Evolutionary conservation across 2,329 filamentous ascomycete genomes (phyloP).

Genomic region (Beauveria varroae): DNA sequence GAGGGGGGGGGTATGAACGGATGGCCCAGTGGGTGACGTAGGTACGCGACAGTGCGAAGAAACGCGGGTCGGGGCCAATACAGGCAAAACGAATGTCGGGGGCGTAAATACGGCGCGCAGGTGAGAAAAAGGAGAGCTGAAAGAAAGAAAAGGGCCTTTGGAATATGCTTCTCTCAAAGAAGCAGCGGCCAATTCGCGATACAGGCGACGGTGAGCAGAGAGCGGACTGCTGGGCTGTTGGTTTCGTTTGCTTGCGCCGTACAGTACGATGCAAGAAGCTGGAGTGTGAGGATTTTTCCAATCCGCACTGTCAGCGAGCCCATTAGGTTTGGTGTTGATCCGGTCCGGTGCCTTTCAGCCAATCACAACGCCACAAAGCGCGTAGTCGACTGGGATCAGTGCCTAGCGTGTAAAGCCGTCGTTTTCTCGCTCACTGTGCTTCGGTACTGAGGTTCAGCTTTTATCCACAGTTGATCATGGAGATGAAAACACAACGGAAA

Average conservation of each 20-base stretch:
- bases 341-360: slow-evolving; percentile 24
- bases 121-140: background rate
- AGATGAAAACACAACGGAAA: background rate
- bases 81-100: background rate
- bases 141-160: background rate
- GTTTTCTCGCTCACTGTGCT: background rate
- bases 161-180: background rate
- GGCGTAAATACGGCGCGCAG: background rate
- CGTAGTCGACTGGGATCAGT: slow-evolving; percentile 4
- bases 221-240: slow-evolving; percentile 18
- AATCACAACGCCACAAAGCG: slow-evolving; percentile 18
- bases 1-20: slow-evolving; percentile 15
- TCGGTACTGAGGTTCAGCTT: background rate
- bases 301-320: slow-evolving; percentile 33
- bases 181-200: slow-evolving; percentile 3
- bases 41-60: slow-evolving; percentile 10
- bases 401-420: slow-evolving; percentile 1
- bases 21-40: slow-evolving; percentile 6
- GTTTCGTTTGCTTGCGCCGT: slow-evolving; percentile 5
- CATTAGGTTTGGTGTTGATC: slow-evolving; percentile 34
- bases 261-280: slow-evolving; percentile 23
- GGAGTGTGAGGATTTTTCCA: slow-evolving; percentile 34
- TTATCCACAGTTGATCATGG: background rate
- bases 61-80: background rate
- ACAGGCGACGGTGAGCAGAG: background rate